Base-by-base conservation (phyloP, 345 rosid species). In the Alliaria petiolata region DNA sequence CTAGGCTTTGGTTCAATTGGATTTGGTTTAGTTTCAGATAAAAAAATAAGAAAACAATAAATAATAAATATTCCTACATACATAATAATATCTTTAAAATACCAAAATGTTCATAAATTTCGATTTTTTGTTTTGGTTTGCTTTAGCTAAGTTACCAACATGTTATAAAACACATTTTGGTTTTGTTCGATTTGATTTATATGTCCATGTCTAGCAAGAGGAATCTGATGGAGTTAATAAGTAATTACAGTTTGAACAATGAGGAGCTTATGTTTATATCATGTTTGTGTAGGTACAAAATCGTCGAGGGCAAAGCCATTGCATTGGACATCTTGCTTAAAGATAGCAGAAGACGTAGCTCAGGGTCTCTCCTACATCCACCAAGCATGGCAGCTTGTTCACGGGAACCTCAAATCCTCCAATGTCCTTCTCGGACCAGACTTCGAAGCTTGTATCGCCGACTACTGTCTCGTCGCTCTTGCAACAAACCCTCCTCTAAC, bases 361-460 rank as follows among this genome's bases (percentile, higher is more conserved):
- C 98, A 91, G 35, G 98, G 98, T 54, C 92, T 93, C 17, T 81
- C 95, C 8, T 93, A 91, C 76, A 93, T 93, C 57, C 97, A 93
- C 85, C 97, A 93, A 79, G 96, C 97, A 2, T 92, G 95, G 95
- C 81, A 93, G 76, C 88, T 92, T 14, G 91, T 86, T 75, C 98
- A 92, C 10, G 98, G 98, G 49, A 92, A 92, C 56, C 90, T 92
- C 77, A 92, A 89, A 78, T 86, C 95, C 46, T 83, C 87, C 11
- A 92, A 89, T 26, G 89, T 89, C 46, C 95, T 92, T 34, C 91
- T 92, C 0, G 98, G 98, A 42, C 86, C 91, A 6, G 98, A 92
- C 55, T 92, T 89, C n/a, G 98, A 89, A 80, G 98, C 96, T 7
- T 87, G 98, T 31, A 57, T 92, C 0, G 65, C 85, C 0, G 98